Base-by-base conservation (phyloP, 352 stramenopile species). In the Plasmopara muralis region DNA sequence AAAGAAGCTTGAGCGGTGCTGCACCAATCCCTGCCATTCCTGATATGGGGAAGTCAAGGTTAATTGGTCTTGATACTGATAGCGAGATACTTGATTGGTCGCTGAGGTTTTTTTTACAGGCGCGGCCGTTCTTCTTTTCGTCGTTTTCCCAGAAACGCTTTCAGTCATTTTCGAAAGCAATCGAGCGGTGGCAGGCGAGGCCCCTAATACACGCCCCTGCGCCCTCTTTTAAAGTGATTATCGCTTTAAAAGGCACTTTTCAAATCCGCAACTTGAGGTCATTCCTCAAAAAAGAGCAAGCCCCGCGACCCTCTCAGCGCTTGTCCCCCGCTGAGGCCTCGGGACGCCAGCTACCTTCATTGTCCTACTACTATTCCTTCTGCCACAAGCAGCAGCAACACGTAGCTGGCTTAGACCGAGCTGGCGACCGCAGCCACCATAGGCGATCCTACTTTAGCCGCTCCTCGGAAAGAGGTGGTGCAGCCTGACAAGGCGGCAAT, bases 101-200 rank as follows among this genome's bases (percentile, higher is more conserved):
- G 54, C 16, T 38, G 51, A 62, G 59, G 59, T 68, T 72, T 68
- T 25, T n/a, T 71, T 68, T 37, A 50, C 20, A 34, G 16, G 20
- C 18, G 14, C 51, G 44, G 33, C 39, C 31, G 51, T 62, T 57
- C 47, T 68, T 71, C 53, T 63, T 70, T 70, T 29, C 66, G 60
- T 63, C 46, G 47, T 54, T 70, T 67, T 68, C 61, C 41, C 47
- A 67, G 54, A 67, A 61, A 62, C 53, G 47, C 51, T 61, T 63
- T 66, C 62, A 68, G 57, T 73, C 68, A 74, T 74, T 77, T 77
- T 74, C 58, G 57, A 77, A 77, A 77, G 64, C 64, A 70, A 70
- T 38, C 64, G 43, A 70, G 62, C 65, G 37, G 64, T 73, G 67
- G 67, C 58, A 72, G 66, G 63, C 60, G 51, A 48, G 57, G 45